A percentile compares a stretch with the other conserved stretches of the same genome.
These are phyloP conservation scores for Davidsoniella eucalypti DNA, from an alignment of 2,329 filamentous ascomycete species.

Conservation along the genomic window DNA sequence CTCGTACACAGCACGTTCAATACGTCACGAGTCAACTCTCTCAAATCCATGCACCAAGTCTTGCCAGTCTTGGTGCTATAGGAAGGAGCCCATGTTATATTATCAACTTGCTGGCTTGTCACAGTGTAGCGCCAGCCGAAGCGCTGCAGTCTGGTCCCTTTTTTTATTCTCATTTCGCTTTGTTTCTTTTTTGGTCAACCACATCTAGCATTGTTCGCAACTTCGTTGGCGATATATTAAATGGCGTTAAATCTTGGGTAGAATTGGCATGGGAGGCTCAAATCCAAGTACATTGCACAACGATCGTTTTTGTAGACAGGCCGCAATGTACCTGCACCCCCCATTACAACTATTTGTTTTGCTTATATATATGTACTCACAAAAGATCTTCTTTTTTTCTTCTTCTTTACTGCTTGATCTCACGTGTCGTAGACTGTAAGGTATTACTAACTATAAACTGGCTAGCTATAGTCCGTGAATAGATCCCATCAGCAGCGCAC, in stretches of 20 bases:
- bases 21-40: too few relatives aligned
- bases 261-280: constrained; percentile 6
- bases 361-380: not conserved
- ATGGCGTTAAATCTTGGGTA: constrained; percentile 11
- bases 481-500: constrained; percentile 57
- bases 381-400: too few relatives aligned
- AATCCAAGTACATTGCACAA: constrained; percentile 2
- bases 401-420: too few relatives aligned
- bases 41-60: too few relatives aligned
- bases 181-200: constrained; percentile 1
- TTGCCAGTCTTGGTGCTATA: too few relatives aligned
- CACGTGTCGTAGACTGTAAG: not conserved
- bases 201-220: constrained; percentile 6
- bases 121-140: too few relatives aligned
- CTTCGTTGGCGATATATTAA: constrained; percentile 9
- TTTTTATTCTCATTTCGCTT: not conserved
- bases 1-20: too few relatives aligned
- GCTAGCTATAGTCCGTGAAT: constrained; percentile 8
- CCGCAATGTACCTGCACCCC: not conserved
- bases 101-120: too few relatives aligned
- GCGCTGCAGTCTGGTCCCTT: not conserved
- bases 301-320: constrained; percentile 2
- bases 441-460: not conserved
- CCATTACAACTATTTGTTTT: constrained; percentile 2
- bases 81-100: too few relatives aligned